These are phyloP conservation scores for Zygotorulaspora danielsina DNA, from an alignment of 805 yeast genomes.

Conservation along the genomic window DNA sequence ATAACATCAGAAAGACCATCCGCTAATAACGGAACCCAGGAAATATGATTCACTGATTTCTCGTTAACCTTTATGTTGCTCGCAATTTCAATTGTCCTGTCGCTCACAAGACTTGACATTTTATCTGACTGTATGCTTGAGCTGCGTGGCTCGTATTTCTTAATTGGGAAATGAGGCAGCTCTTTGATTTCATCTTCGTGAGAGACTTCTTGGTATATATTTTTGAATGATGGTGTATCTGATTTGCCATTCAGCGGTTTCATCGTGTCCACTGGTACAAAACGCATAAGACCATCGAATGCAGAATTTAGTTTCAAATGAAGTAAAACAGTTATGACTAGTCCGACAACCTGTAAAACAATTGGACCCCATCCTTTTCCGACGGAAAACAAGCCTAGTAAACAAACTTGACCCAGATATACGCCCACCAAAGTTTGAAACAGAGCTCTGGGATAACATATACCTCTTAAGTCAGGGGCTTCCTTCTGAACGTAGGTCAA, in stretches of 20 bases:
- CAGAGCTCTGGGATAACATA: conserved; percentile 80
- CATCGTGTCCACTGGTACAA: conserved; percentile 70
- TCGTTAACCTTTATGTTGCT: conserved; percentile 8
- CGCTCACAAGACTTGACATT: conserved; percentile 10
- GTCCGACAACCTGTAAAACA: conserved; percentile 62
- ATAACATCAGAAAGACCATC: conserved; percentile 46
- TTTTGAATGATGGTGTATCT: conserved; percentile 51
- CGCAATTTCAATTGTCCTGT: conserved; percentile 10
- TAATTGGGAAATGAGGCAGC: conserved; percentile 31
- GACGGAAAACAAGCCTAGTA: conserved; percentile 81
- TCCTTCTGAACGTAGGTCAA: conserved; percentile 65
- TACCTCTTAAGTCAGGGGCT: conserved; percentile 71
- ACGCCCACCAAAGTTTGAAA: conserved; percentile 86
- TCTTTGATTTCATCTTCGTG: conserved; percentile 26
- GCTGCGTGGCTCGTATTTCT: conserved; percentile 21
- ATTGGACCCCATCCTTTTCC: conserved; percentile 96
- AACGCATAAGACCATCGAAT: conserved; percentile 54
- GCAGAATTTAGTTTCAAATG: conserved; percentile 64
- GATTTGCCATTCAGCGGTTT: conserved; percentile 68
- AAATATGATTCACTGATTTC: conserved; percentile 24
- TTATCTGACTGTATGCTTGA: conserved; percentile 4
- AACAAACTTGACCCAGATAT: conserved; percentile 80
- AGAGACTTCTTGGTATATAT: conserved; percentile 29
- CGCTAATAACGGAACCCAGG: conserved; percentile 58
- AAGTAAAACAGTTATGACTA: conserved; percentile 61